phyloP scores from a whole-genome alignment of 2,329 filamentous ascomycete genomes.

The Talaromyces sp. region DNA sequence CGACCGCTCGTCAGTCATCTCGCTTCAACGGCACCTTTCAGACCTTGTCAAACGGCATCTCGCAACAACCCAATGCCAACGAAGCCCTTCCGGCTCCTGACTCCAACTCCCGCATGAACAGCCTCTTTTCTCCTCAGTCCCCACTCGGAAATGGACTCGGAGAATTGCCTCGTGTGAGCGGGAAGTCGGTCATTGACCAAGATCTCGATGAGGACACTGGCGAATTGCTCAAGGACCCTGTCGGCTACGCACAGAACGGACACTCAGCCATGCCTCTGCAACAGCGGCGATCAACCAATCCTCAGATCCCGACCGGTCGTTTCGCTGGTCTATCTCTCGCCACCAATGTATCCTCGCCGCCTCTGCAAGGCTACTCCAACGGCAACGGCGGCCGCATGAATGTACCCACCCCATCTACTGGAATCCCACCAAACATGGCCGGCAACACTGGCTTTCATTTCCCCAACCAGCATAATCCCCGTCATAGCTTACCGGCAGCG shows the following conservation, averaged over 20 bases:
- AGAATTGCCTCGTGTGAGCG: conserved; percentile 50
- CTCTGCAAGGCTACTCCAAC: conserved; percentile 51
- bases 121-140: conserved; percentile 58
- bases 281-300: conserved; percentile 64
- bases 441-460: conserved; percentile 53
- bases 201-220: conserved; percentile 62
- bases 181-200: conserved; percentile 62
- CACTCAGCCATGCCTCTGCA: conserved; percentile 33
- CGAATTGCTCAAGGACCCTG: conserved; percentile 58
- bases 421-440: conserved; percentile 55
- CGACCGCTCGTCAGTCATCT: conserved; percentile 49
- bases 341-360: conserved; percentile 57
- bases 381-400: conserved; percentile 45
- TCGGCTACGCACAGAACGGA: conserved; percentile 67
- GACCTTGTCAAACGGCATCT: conserved; percentile 41
- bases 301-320: conserved; percentile 64
- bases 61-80: conserved; percentile 45
- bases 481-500: conserved; percentile 73
- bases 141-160: conserved; percentile 52
- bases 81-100: conserved; percentile 52
- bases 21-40: conserved; percentile 61
- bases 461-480: conserved; percentile 53
- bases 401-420: conserved; percentile 48
- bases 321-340: conserved; percentile 69
- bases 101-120: conserved; percentile 47